Percentiles rank a stretch among this genome's conserved stretches.
phyloP scores from a whole-genome alignment of 2,329 filamentous ascomycete genomes.

The Nigrospora oryzae region DNA sequence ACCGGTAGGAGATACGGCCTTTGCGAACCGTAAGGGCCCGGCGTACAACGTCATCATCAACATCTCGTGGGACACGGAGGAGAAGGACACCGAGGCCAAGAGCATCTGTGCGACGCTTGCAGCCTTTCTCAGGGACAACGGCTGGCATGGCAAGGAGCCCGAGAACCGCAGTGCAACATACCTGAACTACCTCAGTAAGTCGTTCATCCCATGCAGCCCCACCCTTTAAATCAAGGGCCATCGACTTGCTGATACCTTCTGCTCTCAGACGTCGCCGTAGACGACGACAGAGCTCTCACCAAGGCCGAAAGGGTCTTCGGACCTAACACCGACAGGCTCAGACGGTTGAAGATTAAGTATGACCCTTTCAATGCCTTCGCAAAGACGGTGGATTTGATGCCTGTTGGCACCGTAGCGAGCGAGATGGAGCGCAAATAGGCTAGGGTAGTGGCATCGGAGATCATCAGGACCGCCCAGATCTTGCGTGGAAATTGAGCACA shows the following conservation, averaged over 20 bases:
- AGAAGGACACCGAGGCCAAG: conserved; percentile 25
- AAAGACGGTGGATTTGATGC: conserved; percentile 10
- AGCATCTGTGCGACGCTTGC: conserved; percentile 25
- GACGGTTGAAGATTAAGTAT: conserved; percentile 22
- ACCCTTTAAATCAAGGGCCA: too few species aligned
- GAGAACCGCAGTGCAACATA: conserved; percentile 3
- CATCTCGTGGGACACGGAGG: conserved; percentile 29
- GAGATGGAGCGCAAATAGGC: too few species aligned
- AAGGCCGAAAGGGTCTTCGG: conserved; percentile 21
- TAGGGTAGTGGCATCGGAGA: too few species aligned
- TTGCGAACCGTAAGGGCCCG: conserved; percentile 30
- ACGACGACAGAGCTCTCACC: conserved; percentile 1
- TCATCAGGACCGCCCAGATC: too few species aligned
- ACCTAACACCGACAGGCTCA: conserved; percentile 16
- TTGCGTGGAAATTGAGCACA: too few species aligned
- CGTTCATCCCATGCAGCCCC: too few species aligned
- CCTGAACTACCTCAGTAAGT: conserved; percentile 4
- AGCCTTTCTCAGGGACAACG: conserved; percentile 3
- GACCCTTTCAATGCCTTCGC: conserved; percentile 25
- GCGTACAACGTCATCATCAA: conserved; percentile 33
- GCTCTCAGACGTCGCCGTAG: neutral
- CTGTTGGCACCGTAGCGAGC: neutral
- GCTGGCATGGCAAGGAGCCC: conserved; percentile 1
- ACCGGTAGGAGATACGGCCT: conserved; percentile 27
- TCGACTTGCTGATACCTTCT: too few species aligned